These are phyloP conservation scores for Mycena sp. DNA, from an alignment of 1,284 basidiomycete species.

Conservation along the genomic window DNA sequence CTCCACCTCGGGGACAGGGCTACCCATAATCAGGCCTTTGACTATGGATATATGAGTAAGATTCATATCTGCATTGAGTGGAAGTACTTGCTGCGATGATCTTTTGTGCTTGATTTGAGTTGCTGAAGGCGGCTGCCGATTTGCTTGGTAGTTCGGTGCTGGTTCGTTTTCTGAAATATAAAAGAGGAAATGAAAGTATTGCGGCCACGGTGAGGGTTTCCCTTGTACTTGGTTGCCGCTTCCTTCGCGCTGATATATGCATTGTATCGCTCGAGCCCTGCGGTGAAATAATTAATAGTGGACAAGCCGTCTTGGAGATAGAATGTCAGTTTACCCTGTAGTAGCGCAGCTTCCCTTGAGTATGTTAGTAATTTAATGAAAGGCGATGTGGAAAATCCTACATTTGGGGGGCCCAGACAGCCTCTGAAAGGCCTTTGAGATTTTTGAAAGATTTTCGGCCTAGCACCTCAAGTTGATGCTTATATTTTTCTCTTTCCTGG, in stretches of 20 bases:
- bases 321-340: neutral
- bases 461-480: neutral
- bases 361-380: neutral
- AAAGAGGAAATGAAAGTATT: neutral
- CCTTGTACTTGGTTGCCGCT: neutral
- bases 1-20: neutral
- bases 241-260: neutral
- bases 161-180: slow-evolving; percentile 9
- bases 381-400: neutral
- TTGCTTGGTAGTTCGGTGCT: slow-evolving; percentile 5
- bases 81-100: neutral
- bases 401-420: slow-evolving; percentile 7
- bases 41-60: neutral
- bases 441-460: neutral
- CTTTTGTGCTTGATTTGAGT: neutral
- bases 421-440: neutral
- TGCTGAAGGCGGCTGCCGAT: slow-evolving; percentile 22
- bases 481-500: neutral
- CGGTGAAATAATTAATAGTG: neutral
- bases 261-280: neutral
- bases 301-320: neutral
- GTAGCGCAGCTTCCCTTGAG: slow-evolving; percentile 7
- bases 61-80: neutral
- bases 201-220: neutral
- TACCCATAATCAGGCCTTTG: neutral